These are phyloP conservation scores for Orobanche coerulescens DNA, from an alignment of 257 asterid species.

Conservation along the genomic window DNA sequence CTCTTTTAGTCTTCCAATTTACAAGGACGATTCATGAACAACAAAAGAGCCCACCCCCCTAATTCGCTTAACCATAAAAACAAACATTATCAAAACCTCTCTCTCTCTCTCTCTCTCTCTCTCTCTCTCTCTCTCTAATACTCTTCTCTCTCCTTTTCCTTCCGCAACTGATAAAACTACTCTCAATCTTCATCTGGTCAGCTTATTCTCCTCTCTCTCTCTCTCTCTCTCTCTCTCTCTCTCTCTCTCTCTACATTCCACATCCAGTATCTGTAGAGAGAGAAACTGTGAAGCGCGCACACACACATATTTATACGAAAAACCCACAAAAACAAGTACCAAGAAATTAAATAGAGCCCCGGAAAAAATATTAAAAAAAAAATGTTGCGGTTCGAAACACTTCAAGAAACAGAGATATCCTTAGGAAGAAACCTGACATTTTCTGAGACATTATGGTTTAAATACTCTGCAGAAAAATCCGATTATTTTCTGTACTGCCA, in stretches of 20 bases:
- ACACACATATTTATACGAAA: background rate
- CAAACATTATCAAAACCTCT: background rate
- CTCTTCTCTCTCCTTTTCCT: slow-evolving; percentile 1
- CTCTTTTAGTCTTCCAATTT: background rate
- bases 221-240: no score
- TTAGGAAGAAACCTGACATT: slow-evolving; percentile 53
- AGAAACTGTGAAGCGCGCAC: slow-evolving; percentile 4
- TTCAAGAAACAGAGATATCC: slow-evolving; percentile 43
- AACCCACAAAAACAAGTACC: background rate
- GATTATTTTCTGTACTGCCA: slow-evolving; percentile 52
- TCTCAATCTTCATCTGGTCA: background rate
- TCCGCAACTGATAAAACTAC: background rate
- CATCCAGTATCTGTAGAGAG: slow-evolving; percentile 16
- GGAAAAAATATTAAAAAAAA: no score
- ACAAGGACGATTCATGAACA: background rate
- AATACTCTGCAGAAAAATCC: slow-evolving; percentile 48
- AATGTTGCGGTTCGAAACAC: slow-evolving; percentile 49
- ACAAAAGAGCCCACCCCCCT: background rate
- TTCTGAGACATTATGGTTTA: slow-evolving; percentile 54
- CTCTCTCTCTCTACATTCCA: slow-evolving; percentile 25
- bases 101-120: background rate
- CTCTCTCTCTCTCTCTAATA: background rate
- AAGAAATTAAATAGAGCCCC: background rate
- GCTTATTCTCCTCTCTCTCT: background rate
- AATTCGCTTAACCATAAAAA: slow-evolving; percentile 16